phyloP scores from a whole-genome alignment of 78 protist species.

The Dictyostelium purpureum region DNA sequence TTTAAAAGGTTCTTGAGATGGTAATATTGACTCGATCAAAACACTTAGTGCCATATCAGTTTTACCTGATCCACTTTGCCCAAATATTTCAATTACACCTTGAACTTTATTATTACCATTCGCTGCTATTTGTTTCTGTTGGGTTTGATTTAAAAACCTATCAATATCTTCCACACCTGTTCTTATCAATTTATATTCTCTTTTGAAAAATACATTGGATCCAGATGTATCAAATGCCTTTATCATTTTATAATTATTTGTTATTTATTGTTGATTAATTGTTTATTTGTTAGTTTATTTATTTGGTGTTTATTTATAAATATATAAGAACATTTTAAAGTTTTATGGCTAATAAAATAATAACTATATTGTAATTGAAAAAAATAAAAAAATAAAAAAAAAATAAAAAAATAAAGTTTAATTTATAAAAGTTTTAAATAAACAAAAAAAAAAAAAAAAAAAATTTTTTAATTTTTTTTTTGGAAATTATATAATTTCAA shows the following conservation, averaged over 20 bases:
- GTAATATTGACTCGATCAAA: slow-evolving; percentile 5
- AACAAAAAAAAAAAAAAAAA: not conserved
- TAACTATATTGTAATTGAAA: no score
- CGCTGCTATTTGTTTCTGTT: not conserved
- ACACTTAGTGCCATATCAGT: not conserved
- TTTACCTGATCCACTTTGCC: slow-evolving; percentile 24
- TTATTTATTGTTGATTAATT: no score
- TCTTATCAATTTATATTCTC: not conserved
- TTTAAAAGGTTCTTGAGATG: not conserved
- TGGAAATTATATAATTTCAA: no score
- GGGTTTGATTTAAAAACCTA: not conserved
- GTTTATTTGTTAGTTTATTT: no score
- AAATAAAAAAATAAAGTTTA: no score
- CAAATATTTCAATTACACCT: slow-evolving; percentile 38
- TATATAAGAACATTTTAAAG: no score
- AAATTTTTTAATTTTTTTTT: no score
- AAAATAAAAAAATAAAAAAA: no score
- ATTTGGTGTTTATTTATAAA: no score
- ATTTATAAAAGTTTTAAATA: not conserved
- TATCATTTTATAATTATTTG: not conserved
- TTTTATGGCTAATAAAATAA: no score
- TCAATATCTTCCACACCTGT: slow-evolving; percentile 36
- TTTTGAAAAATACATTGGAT: slow-evolving; percentile 41
- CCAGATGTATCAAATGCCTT: slow-evolving; percentile 28
- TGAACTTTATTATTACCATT: not conserved